Conservation (phyloP, 164 flowering plant species). For the Litsea cubeba region DNA sequence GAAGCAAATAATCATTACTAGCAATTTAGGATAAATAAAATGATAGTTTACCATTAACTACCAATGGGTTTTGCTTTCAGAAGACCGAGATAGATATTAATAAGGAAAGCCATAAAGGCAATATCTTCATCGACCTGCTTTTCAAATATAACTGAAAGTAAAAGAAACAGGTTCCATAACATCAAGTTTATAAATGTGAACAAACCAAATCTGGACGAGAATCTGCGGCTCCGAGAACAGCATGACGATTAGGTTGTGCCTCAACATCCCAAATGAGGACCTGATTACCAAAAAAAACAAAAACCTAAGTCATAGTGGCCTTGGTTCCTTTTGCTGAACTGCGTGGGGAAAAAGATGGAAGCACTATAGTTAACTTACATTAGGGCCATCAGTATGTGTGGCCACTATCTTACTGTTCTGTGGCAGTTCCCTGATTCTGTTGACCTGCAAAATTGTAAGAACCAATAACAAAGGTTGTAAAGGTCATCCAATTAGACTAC, state of each 20-base stretch:
- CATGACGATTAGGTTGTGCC: constrained; percentile 95
- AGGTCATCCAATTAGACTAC: too few relatives aligned
- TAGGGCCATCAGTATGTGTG: constrained; percentile 94
- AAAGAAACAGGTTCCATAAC: too few relatives aligned
- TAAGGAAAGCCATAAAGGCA: background rate
- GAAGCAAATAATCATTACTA: background rate
- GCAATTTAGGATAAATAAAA: background rate
- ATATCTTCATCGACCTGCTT: background rate
- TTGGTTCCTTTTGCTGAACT: background rate
- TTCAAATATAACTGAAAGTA: too few relatives aligned
- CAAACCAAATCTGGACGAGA: constrained; percentile 82
- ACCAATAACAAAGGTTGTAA: background rate
- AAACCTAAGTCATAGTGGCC: constrained; percentile 2
- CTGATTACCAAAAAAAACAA: constrained; percentile 6
- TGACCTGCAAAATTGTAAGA: constrained; percentile 53
- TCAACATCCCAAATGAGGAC: too few relatives aligned
- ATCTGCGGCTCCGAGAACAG: constrained; percentile 71
- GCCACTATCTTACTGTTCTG: constrained; percentile 86
- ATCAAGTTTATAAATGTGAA: background rate
- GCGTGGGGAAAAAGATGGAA: background rate
- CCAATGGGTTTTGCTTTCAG: background rate
- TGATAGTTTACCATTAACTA: background rate
- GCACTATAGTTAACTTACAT: constrained; percentile 38
- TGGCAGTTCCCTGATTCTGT: constrained; percentile 93
- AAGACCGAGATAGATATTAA: background rate